Base-by-base conservation (phyloP, 352 stramenopile species). In the Phytophthora colocasiae region DNA sequence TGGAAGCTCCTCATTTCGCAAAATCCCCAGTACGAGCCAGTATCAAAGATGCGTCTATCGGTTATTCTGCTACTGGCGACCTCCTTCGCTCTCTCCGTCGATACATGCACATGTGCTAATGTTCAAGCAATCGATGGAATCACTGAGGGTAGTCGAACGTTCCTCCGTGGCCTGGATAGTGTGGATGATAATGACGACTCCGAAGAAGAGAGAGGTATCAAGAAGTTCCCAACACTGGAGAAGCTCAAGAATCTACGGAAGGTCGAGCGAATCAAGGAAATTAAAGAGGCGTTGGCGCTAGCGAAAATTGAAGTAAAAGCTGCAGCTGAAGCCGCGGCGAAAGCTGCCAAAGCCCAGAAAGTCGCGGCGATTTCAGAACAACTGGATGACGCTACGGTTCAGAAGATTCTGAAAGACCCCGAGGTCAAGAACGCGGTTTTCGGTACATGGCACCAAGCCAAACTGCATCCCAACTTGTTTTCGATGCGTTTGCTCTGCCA, bases 161-260 rank as follows among this genome's bases (percentile, higher is more conserved):
- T 31, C 6, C 29, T 32, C 9, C 53, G 40, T 31, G 34, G 24
- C n/a, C 44, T 52, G 24, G 49, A 49, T 32, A 32, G 15, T 19
- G 29, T 27, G 1, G 29, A 45, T 19, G 19, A 26, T 5, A 38
- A 12, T 46, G 29, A 39, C 36, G 53, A 44, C 3, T 24, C 46
- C 14, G 40, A 50, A 14, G 54, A 62, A 46, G 54, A 62, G 5
- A 43, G 54, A 34, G 43, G 17, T n/a, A 4, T 34, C 31, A 43
- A 31, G 6, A 43, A 22, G 12, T 51, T 62, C 34, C 32, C 31
- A 12, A 36, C 41, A 5, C 8, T 51, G 31, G 26, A 34, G 19
- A 39, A 53, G 41, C 31, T 62, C 5, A 40, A 62, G 6, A 17
- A 24, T 22, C 54, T 62, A 19, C 31, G 54, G 15, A 62, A 62